Evolutionary conservation across 441 rosid species (phyloP).

Genomic region (Mallotus repandus): DNA sequence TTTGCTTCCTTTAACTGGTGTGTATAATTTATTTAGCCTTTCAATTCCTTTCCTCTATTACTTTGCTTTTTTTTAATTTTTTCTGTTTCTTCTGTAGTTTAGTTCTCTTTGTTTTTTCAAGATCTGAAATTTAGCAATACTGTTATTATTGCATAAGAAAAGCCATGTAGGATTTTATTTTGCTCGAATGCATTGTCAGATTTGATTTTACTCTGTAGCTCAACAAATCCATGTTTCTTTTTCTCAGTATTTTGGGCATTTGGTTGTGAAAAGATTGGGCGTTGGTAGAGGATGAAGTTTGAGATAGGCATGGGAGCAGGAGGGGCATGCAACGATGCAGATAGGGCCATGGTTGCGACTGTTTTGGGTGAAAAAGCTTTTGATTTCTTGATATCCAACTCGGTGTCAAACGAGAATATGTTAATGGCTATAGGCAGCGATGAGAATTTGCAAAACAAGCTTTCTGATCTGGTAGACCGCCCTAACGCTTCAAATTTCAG

Average conservation of each 20-base stretch:
- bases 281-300: conserved; percentile 43
- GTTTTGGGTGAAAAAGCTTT: conserved; percentile 78
- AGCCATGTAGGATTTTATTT: conserved; percentile 12
- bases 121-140: conserved; percentile 44
- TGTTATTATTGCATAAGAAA: conserved; percentile 16
- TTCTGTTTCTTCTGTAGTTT: conserved; percentile 20
- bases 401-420: conserved; percentile 61
- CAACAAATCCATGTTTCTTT: conserved; percentile 10
- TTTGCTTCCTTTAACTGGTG: conserved; percentile 38
- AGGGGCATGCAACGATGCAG: conserved; percentile 70
- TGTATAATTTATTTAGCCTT: conserved; percentile 26
- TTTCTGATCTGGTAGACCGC: conserved; percentile 79
- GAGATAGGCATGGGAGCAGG: conserved; percentile 54
- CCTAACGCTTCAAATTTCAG: conserved; percentile 74
- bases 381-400: conserved; percentile 67
- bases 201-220: conserved; percentile 21
- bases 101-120: conserved; percentile 26
- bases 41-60: conserved; percentile 9
- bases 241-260: conserved; percentile 9
- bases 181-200: conserved; percentile 21
- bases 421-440: conserved; percentile 59
- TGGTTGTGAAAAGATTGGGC: conserved; percentile 24
- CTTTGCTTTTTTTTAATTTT: conserved; percentile 25
- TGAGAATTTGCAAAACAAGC: conserved; percentile 76
- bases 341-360: conserved; percentile 55